Evolutionary conservation across 352 stramenopile species (phyloP).

Genomic region (Discostella stelligera): DNA sequence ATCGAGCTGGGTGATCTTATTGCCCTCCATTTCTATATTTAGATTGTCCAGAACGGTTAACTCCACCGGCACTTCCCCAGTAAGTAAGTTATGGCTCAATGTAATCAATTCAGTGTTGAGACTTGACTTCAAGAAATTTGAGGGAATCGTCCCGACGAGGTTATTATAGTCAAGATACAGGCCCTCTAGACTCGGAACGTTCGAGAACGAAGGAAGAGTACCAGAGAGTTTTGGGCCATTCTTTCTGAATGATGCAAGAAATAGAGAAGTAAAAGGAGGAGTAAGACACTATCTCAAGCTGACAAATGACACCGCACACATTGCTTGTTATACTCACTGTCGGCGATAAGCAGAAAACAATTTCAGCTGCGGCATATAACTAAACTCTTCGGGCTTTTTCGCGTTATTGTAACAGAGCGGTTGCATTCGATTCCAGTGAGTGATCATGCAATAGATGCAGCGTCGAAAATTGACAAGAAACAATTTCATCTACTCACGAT

Average conservation of each 20-base stretch:
- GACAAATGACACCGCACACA: neutral
- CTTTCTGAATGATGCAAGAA: constrained; percentile 28
- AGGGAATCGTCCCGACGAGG: constrained; percentile 52
- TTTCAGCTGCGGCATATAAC: constrained; percentile 48
- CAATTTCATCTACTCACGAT: constrained; percentile 17
- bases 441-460: too few species aligned
- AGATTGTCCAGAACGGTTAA: constrained; percentile 49
- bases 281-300: neutral
- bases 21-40: constrained; percentile 66
- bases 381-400: constrained; percentile 33
- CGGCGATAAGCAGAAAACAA: constrained; percentile 53
- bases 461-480: too few species aligned
- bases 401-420: too few species aligned
- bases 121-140: constrained; percentile 54
- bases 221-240: constrained; percentile 52
- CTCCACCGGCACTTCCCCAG: constrained; percentile 44
- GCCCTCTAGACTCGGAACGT: constrained; percentile 55
- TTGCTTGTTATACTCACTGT: constrained; percentile 15
- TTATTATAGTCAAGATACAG: constrained; percentile 70
- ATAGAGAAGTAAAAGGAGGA: constrained; percentile 8
- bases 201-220: constrained; percentile 60
- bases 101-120: constrained; percentile 52
- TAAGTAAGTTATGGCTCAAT: constrained; percentile 57
- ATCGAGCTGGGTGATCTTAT: constrained; percentile 51
- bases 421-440: too few species aligned